A percentile compares a stretch with the other conserved stretches of the same genome.
Evolutionary conservation across 1,284 basidiomycete species (phyloP).

Genomic region (Apiotrichum gracile): DNA sequence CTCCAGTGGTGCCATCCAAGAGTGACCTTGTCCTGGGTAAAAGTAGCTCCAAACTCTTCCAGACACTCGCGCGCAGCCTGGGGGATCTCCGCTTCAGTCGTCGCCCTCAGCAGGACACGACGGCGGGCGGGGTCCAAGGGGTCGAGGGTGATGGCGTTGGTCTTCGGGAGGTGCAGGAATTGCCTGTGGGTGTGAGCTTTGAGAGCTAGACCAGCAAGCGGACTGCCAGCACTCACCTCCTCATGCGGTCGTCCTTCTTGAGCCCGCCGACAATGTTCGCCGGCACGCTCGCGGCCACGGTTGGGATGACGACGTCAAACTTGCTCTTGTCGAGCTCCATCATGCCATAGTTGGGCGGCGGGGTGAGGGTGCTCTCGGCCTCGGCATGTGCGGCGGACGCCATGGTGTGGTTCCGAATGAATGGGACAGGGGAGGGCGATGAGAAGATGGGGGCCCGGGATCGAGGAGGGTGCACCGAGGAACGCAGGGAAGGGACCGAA

Average conservation of each 20-base stretch:
- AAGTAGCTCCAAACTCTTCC: constrained; percentile 52
- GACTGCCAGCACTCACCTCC: constrained; percentile 51
- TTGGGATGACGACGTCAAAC: constrained; percentile 60
- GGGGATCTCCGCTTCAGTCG: constrained; percentile 60
- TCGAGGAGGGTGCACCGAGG: neutral
- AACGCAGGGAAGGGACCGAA: neutral
- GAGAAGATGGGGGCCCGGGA: neutral
- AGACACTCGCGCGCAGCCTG: constrained; percentile 56
- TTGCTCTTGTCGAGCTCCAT: constrained; percentile 55
- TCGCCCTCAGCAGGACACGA: constrained; percentile 59
- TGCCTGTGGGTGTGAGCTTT: constrained; percentile 43
- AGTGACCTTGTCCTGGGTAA: constrained; percentile 58
- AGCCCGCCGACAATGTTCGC: constrained; percentile 56
- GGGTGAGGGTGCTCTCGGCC: constrained; percentile 3
- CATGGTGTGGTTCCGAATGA: neutral
- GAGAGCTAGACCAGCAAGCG: neutral
- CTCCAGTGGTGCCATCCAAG: constrained; percentile 81
- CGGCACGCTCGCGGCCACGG: constrained; percentile 63
- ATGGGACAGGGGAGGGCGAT: constrained; percentile 1
- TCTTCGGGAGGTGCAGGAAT: constrained; percentile 61
- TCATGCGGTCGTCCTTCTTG: constrained; percentile 55
- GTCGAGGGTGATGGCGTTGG: constrained; percentile 57
- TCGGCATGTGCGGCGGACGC: neutral
- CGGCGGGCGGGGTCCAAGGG: constrained; percentile 51
- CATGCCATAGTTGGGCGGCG: constrained; percentile 44